Conservation (phyloP, 1,139 yeast genomes). For the Suhomyces guaymorum region DNA sequence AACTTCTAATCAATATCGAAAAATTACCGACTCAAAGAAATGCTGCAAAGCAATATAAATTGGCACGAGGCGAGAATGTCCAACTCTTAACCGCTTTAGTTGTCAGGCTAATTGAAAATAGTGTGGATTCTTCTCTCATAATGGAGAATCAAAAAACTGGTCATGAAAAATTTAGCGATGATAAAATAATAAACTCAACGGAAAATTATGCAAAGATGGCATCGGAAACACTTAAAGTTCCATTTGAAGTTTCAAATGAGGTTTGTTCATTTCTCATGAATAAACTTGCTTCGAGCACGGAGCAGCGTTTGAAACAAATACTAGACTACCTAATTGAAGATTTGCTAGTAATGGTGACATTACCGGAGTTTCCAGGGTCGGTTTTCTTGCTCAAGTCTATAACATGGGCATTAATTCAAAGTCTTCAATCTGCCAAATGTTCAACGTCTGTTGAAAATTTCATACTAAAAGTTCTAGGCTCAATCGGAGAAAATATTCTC, state of each 20-base stretch:
- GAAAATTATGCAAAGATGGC: background rate
- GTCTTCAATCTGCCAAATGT: slow-evolving; percentile 34
- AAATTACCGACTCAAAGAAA: slow-evolving; percentile 46
- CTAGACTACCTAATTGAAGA: slow-evolving; percentile 60
- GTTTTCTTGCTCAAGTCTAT: slow-evolving; percentile 49
- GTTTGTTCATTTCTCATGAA: slow-evolving; percentile 42
- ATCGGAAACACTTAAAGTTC: background rate
- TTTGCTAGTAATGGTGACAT: slow-evolving; percentile 45
- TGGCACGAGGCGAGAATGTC: slow-evolving; percentile 47
- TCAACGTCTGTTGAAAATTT: slow-evolving; percentile 46
- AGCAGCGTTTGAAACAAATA: slow-evolving; percentile 37
- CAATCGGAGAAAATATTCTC: slow-evolving; percentile 52
- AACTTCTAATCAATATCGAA: slow-evolving; percentile 54
- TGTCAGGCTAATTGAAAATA: slow-evolving; percentile 44
- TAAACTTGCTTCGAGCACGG: slow-evolving; percentile 39
- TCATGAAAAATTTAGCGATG: background rate
- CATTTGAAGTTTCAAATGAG: slow-evolving; percentile 22
- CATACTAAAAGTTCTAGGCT: slow-evolving; percentile 56
- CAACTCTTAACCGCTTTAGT: slow-evolving; percentile 51
- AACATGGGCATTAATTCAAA: slow-evolving; percentile 40
- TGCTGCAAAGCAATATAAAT: slow-evolving; percentile 43
- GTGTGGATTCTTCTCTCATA: slow-evolving; percentile 25
- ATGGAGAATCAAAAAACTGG: background rate
- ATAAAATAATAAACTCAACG: background rate
- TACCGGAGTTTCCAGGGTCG: slow-evolving; percentile 64